Conservation (phyloP, 1,139 yeast species). For the Lodderomyces metapsilosis region DNA sequence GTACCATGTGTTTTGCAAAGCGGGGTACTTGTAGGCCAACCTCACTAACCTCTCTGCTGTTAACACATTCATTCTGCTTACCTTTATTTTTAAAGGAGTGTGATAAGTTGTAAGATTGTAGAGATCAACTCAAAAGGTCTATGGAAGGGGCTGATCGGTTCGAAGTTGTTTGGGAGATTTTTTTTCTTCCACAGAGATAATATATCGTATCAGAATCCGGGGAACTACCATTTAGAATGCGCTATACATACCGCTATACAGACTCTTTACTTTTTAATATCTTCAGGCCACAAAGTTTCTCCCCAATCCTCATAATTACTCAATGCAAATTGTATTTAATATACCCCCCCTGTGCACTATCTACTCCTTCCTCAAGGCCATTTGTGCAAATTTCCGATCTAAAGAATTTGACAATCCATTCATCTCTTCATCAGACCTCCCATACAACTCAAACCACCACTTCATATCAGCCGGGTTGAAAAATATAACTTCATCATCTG, state of each 20-base stretch:
- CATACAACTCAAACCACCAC: slow-evolving; percentile 89
- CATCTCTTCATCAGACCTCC: slow-evolving; percentile 79
- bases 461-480: slow-evolving; percentile 67
- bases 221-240: not conserved
- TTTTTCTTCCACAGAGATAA: too few species aligned
- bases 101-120: not conserved
- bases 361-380: slow-evolving; percentile 19
- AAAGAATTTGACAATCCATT: slow-evolving; percentile 53
- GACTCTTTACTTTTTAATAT: too few species aligned
- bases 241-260: not conserved
- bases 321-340: too few species aligned
- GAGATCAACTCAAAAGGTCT: too few species aligned
- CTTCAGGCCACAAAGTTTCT: too few species aligned
- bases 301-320: too few species aligned
- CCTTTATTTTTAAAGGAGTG: too few species aligned
- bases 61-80: slow-evolving; percentile 25
- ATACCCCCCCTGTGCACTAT: too few species aligned
- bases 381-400: slow-evolving; percentile 43
- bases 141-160: too few species aligned
- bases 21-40: slow-evolving; percentile 53
- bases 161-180: too few species aligned
- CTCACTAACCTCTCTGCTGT: slow-evolving; percentile 63
- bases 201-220: not conserved
- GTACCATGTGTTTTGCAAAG: slow-evolving; percentile 60
- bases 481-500: slow-evolving; percentile 49